These are phyloP conservation scores for Colletotrichum horii DNA, from an alignment of 2,329 filamentous ascomycete genomes.

Conservation along the genomic window DNA sequence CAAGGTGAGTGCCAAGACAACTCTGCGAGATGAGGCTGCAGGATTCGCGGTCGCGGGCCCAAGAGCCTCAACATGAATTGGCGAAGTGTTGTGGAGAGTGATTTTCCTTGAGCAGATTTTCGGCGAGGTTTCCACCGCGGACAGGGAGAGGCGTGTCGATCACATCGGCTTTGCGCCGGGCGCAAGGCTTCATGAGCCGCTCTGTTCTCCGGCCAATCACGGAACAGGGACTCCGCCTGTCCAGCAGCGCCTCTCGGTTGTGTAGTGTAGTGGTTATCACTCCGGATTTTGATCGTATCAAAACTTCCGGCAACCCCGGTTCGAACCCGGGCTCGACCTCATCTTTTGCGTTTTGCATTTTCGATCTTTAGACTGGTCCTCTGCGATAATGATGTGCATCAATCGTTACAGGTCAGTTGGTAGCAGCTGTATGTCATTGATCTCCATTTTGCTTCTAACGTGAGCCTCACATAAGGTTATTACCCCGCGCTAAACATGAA, in stretches of 20 bases:
- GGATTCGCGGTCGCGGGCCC: neutral
- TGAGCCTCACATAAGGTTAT: too few species aligned
- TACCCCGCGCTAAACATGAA: neutral
- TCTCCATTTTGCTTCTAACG: too few species aligned
- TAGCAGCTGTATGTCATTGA: neutral
- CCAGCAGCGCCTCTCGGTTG: neutral
- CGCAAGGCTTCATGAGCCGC: neutral
- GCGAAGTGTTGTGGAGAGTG: neutral
- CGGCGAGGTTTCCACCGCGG: neutral
- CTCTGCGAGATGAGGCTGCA: neutral
- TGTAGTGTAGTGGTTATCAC: slow-evolving; percentile 23
- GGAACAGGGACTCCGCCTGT: neutral
- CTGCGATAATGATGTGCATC: too few species aligned
- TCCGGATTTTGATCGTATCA: slow-evolving; percentile 16
- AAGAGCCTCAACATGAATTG: neutral
- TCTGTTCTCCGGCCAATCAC: neutral
- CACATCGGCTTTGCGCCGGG: too few species aligned
- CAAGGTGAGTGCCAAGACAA: neutral
- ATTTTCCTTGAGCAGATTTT: neutral
- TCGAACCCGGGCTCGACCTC: slow-evolving; percentile 21
- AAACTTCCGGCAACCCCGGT: slow-evolving; percentile 17
- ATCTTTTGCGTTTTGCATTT: neutral
- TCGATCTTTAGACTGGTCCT: too few species aligned
- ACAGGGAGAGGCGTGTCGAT: neutral
- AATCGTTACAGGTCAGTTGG: accelerated